A percentile compares a stretch with the other conserved stretches of the same genome.
Conservation (phyloP, 73 alveolate genomes). For the Diophrys appendiculata region DNA sequence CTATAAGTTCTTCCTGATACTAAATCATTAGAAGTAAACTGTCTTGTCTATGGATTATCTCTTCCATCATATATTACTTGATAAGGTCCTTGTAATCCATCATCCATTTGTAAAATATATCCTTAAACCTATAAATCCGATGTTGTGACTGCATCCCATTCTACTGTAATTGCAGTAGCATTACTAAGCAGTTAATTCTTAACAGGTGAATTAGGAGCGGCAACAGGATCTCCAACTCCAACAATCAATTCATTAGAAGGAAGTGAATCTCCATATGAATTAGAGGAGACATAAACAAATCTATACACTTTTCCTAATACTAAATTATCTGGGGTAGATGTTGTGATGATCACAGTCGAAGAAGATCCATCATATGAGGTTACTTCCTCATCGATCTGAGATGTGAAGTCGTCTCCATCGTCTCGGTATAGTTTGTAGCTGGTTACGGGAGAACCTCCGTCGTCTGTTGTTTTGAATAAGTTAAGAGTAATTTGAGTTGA, state of each 20-base stretch:
- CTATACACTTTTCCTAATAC: conserved; percentile 48
- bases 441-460: conserved; percentile 56
- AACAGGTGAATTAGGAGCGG: conserved; percentile 39
- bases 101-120: conserved; percentile 55
- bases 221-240: conserved; percentile 47
- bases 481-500: conserved; percentile 25
- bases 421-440: conserved; percentile 42
- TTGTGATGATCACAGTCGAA: conserved; percentile 6
- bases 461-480: conserved; percentile 42
- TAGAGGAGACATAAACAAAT: conserved; percentile 52
- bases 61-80: conserved; percentile 47
- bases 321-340: conserved; percentile 22
- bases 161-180: conserved; percentile 34
- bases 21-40: conserved; percentile 11
- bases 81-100: conserved; percentile 54
- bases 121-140: conserved; percentile 47
- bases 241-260: conserved; percentile 41
- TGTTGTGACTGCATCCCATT: conserved; percentile 46
- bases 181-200: conserved; percentile 9
- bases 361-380: conserved; percentile 37
- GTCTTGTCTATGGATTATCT: conserved; percentile 27
- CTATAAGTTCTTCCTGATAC: conserved; percentile 46
- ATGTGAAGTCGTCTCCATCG: conserved; percentile 44
- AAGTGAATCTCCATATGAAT: conserved; percentile 49
- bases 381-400: background rate